phyloP scores from a whole-genome alignment of 306 rosid species.

The Hylodesmum podocarpum region DNA sequence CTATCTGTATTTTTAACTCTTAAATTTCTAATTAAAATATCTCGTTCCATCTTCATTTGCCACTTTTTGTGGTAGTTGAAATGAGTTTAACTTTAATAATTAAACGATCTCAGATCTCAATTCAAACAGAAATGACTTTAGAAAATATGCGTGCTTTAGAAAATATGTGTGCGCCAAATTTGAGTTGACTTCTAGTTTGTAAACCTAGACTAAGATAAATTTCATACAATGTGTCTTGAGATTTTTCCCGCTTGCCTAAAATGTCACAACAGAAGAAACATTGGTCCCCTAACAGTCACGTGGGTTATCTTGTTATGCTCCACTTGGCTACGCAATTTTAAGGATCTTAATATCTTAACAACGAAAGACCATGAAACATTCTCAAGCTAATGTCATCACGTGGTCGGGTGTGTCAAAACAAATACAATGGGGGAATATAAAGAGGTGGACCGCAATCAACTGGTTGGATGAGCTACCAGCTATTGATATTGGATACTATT shows the following conservation, averaged over 20 bases:
- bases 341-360: constrained; percentile 12
- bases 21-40: background rate
- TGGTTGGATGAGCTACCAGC: background rate
- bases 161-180: background rate
- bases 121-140: background rate
- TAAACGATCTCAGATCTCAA: background rate
- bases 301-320: background rate
- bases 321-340: background rate
- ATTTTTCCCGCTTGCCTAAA: background rate
- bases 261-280: constrained; percentile 12
- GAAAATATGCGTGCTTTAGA: background rate
- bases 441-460: constrained; percentile 28
- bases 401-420: constrained; percentile 21
- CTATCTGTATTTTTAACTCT: no score
- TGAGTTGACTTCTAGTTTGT: background rate
- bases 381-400: constrained; percentile 15
- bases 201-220: background rate
- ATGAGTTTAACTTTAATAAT: background rate
- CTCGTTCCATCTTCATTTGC: background rate
- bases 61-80: background rate
- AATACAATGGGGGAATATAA: background rate
- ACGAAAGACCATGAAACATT: constrained; percentile 18
- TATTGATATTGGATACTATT: constrained; percentile 4
- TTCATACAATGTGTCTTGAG: background rate
- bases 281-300: background rate